Evolutionary conservation across 2,329 filamentous ascomycete genomes (phyloP), one percentile per base, ranked within the genome.

Genomic region (Colletotrichum cordylinicola): DNA sequence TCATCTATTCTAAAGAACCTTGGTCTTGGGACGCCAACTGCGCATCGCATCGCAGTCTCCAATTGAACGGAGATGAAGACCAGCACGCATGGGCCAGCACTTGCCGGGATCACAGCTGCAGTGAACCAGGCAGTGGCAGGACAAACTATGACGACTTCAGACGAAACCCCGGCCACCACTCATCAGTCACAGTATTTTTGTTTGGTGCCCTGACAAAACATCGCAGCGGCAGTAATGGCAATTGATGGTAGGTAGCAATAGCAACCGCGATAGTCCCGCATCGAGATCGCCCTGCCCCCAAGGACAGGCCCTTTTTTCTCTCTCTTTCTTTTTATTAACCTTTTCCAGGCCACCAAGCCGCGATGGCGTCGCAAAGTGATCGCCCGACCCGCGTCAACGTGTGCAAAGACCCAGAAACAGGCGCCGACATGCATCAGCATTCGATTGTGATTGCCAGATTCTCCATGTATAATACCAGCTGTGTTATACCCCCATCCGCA

Each of bases 371-470:
- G 58, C 58, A 61, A 35, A 61, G 29, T 48, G 43, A 65, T 75
- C 64, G 69, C 31, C 69, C 68, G 52, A 21, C 18, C 60, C 61
- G 37, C 39, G 24, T 21, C 56, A 65, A 68, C 43, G 58, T 58
- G 58, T 64, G 66, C 56, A 18, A 74, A 24, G 58, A 56, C 58
- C 31, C 56, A 27, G 65, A 62, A 62, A 48, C 52, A 31, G 33
- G n/a, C 39, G 37, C 24, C 29, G 29, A 56, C 52, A 68, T 29
- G 64, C 64, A 61, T 55, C 70, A 62, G 70, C 65, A 18, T 55
- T 73, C 55, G 43, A 62, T 73, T 62, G 39, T 69, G n/a, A 60
- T 70, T 64, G 56, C 64, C 67, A 48, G 67, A 31, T 37, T 73
- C 58, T 58, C 43, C 58, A 64, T 58, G 72, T 61, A 52, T 39